These are phyloP conservation scores for Lactifluus subvellereus DNA, from an alignment of 768 basidiomycete genomes.

Conservation along the genomic window DNA sequence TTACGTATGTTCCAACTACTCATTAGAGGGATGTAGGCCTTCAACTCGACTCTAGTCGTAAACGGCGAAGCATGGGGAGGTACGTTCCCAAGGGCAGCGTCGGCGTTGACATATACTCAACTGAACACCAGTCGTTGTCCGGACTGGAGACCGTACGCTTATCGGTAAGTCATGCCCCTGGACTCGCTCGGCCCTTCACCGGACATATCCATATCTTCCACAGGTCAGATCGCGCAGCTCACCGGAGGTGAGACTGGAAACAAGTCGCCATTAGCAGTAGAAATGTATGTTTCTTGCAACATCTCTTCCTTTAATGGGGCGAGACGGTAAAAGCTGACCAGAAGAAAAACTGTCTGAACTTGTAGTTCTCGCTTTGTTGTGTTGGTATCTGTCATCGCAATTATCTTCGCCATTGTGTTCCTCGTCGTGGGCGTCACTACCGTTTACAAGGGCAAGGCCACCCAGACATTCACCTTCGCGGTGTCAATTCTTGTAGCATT, in stretches of 20 bases:
- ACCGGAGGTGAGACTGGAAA: conserved; percentile 61
- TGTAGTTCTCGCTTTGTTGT: conserved; percentile 53
- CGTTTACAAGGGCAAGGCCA: conserved; percentile 56
- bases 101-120: not conserved
- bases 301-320: not conserved
- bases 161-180: conserved; percentile 40
- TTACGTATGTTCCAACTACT: not conserved
- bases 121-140: conserved; percentile 47
- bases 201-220: conserved; percentile 2
- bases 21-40: conserved; percentile 39
- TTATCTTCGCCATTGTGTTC: conserved; percentile 57
- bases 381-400: conserved; percentile 55
- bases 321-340: not conserved
- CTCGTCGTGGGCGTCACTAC: conserved; percentile 62
- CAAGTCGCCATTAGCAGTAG: conserved; percentile 57
- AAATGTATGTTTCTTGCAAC: conserved; percentile 43
- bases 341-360: not conserved
- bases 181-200: not conserved
- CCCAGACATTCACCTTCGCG: conserved; percentile 56
- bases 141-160: conserved; percentile 61
- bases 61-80: conserved; percentile 70
- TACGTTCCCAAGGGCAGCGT: conserved; percentile 31
- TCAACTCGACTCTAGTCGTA: conserved; percentile 63
- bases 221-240: conserved; percentile 62
- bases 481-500: conserved; percentile 58